Conservation (phyloP, 78 protist genomes). For the Dictyostelium firmibasis region DNA sequence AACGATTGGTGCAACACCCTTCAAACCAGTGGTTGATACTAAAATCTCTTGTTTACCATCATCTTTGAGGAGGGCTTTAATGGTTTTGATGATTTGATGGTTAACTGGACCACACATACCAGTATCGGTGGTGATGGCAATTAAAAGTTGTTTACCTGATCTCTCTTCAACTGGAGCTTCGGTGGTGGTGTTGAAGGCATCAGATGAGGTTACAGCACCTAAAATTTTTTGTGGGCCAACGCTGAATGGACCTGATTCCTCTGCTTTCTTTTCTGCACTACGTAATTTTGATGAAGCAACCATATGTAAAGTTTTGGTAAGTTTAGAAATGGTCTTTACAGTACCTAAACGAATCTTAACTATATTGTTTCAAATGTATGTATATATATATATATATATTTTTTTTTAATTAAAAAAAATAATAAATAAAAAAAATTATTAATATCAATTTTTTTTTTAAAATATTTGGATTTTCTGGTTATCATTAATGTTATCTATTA, state of each 20-base stretch:
- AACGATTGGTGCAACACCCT: slow-evolving; percentile 48
- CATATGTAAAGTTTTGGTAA: slow-evolving; percentile 83
- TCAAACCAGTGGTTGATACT: slow-evolving; percentile 43
- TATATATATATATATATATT: no score
- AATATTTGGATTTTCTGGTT: no score
- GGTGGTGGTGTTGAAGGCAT: background rate
- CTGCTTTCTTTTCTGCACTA: slow-evolving; percentile 75
- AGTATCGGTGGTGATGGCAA: slow-evolving; percentile 80
- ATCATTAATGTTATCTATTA: no score
- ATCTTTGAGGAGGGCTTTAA: slow-evolving; percentile 26
- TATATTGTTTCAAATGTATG: background rate
- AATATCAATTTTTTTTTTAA: no score
- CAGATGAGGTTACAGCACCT: background rate
- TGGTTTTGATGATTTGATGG: slow-evolving; percentile 40
- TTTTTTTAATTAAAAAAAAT: no score
- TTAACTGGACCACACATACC: slow-evolving; percentile 85
- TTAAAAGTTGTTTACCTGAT: slow-evolving; percentile 40
- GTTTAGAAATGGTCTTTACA: slow-evolving; percentile 66
- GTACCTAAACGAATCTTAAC: slow-evolving; percentile 76
- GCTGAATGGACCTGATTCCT: slow-evolving; percentile 33
- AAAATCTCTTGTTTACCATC: background rate
- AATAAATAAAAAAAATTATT: no score
- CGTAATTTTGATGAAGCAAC: slow-evolving; percentile 82
- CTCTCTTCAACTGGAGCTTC: slow-evolving; percentile 32
- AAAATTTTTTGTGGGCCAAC: slow-evolving; percentile 41